Evolutionary conservation across 2,329 filamentous ascomycete genomes (phyloP).

Genomic region (Xylariaceae sp.): DNA sequence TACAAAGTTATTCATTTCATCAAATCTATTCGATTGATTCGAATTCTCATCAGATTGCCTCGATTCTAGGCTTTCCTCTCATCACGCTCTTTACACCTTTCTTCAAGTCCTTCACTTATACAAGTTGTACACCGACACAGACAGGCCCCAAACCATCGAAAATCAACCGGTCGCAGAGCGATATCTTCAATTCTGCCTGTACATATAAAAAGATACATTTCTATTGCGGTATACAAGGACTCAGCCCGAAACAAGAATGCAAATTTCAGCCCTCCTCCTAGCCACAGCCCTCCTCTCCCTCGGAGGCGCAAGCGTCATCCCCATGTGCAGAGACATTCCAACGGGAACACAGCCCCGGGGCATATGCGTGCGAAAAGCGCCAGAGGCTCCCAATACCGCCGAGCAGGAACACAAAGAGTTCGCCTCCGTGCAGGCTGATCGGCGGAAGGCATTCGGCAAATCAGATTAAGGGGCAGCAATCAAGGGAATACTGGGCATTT

Average conservation of each 20-base stretch:
- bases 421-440: conserved; percentile 9
- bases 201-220: not conserved
- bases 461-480: not conserved
- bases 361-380: not conserved
- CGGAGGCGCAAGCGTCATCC: conserved; percentile 14
- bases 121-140: not conserved
- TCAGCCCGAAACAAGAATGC: conserved; percentile 7
- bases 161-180: not conserved
- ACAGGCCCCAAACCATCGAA: not conserved
- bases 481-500: not conserved
- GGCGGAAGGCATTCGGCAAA: conserved; percentile 12
- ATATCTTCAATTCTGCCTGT: not conserved
- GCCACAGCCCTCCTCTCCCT: conserved; percentile 6
- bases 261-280: conserved; percentile 7
- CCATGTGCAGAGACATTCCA: not conserved
- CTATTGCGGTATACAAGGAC: not conserved
- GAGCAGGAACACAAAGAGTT: conserved; percentile 8
- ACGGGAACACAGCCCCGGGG: not conserved
- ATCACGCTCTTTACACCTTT: too few species aligned
- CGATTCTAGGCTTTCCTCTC: not conserved
- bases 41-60: not conserved
- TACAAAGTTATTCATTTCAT: not conserved
- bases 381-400: not conserved
- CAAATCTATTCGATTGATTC: not conserved
- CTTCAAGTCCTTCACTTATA: too few species aligned